Conservation (phyloP, 129 eudicot genomes). For the Daucus carota region DNA sequence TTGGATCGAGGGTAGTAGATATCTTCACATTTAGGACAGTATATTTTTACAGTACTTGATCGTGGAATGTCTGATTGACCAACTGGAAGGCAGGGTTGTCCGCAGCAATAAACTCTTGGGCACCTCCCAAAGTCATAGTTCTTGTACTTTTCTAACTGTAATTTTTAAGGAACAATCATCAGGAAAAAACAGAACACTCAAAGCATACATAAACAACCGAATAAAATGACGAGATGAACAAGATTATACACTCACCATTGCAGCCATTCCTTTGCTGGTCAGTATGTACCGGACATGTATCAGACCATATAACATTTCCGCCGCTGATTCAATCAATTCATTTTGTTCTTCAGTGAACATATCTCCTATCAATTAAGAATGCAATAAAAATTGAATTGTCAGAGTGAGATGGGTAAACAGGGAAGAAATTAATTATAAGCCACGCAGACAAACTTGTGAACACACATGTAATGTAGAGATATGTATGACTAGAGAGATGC, state of each 20-base stretch:
- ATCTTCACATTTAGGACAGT: conserved; percentile 96
- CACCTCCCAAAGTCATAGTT: conserved; percentile 92
- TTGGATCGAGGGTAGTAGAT: conserved; percentile 92
- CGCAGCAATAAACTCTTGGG: conserved; percentile 93
- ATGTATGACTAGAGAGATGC: too few relatives aligned
- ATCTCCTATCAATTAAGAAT: conserved; percentile 34
- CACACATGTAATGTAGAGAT: background rate
- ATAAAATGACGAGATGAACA: background rate
- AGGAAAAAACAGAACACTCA: background rate
- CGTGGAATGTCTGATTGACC: conserved; percentile 96
- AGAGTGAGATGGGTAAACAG: conserved; percentile 10
- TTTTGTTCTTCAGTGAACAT: conserved; percentile 93
- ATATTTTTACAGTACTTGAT: conserved; percentile 82
- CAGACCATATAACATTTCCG: conserved; percentile 85
- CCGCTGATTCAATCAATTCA: conserved; percentile 90
- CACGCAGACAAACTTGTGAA: too few relatives aligned
- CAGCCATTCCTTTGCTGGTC: conserved; percentile 79
- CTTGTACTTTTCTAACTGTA: conserved; percentile 84
- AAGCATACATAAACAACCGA: background rate
- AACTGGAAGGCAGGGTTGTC: conserved; percentile 98
- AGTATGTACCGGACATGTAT: conserved; percentile 80
- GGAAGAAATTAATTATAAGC: background rate
- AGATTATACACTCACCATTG: conserved; percentile 53
- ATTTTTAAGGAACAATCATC: background rate
- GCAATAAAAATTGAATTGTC: background rate